Conservation (phyloP, 2,329 filamentous ascomycete species). For the Periconia sp. region DNA sequence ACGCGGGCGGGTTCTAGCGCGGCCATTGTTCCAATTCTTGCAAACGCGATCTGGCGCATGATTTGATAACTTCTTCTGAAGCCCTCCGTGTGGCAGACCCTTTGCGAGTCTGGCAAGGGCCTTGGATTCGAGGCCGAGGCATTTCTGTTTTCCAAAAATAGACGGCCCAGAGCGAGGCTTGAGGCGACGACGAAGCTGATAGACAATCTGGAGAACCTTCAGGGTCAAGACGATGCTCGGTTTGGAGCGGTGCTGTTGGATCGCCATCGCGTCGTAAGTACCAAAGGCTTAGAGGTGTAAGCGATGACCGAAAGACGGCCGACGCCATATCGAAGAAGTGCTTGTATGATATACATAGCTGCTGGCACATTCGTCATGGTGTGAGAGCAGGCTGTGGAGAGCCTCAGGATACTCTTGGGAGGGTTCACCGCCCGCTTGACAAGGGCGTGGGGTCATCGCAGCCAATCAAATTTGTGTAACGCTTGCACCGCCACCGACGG, state of each 20-base stretch:
- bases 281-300: conserved; percentile 22
- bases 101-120: conserved; percentile 32
- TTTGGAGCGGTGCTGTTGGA: conserved; percentile 25
- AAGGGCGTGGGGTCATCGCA: conserved; percentile 15
- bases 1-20: conserved; percentile 19
- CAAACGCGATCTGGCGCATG: conserved; percentile 24
- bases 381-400: conserved; percentile 28
- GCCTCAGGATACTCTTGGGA: conserved; percentile 23
- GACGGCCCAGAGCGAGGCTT: conserved; percentile 27
- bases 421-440: conserved; percentile 13
- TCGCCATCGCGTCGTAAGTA: conserved; percentile 34
- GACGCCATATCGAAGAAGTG: conserved; percentile 9
- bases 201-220: conserved; percentile 42
- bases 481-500: conserved; percentile 14
- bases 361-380: conserved; percentile 10
- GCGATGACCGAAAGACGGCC: conserved; percentile 21
- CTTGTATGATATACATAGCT: conserved; percentile 23
- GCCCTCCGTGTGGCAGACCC: conserved; percentile 23
- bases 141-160: conserved; percentile 23
- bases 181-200: conserved; percentile 41
- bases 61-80: conserved; percentile 21
- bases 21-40: conserved; percentile 24
- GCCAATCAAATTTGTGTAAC: conserved; percentile 7
- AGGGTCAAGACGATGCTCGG: conserved; percentile 40
- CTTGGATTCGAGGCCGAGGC: conserved; percentile 22